A percentile compares a stretch with the other conserved stretches of the same genome.
Evolutionary conservation across 306 rosid genomes (phyloP).

Genomic region (Castanospermum australe): DNA sequence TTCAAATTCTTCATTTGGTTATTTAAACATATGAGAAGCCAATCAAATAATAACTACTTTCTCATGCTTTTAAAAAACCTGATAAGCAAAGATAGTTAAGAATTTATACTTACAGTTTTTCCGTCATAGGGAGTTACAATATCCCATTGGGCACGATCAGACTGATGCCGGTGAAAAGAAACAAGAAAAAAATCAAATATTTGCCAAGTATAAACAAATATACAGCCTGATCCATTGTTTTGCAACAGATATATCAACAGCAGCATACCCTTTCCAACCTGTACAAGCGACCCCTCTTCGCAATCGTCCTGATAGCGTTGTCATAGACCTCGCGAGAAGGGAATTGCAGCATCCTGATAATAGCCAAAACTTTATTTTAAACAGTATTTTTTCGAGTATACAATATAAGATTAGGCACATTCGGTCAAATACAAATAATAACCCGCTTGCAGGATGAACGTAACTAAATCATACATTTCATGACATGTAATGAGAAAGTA

Average conservation of each 20-base stretch:
- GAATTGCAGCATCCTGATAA: conserved; percentile 79
- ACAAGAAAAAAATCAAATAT: conserved; percentile 23
- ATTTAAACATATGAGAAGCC: conserved; percentile 10
- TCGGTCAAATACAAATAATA: not conserved
- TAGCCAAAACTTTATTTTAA: conserved; percentile 22
- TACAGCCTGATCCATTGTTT: not conserved
- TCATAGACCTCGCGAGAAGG: conserved; percentile 33
- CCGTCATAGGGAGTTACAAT: conserved; percentile 55
- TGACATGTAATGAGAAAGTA: not conserved
- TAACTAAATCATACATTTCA: not conserved
- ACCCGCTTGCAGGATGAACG: not conserved
- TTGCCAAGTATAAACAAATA: not conserved
- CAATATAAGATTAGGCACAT: not conserved
- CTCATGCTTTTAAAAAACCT: not conserved
- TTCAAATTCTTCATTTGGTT: not conserved
- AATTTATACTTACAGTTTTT: conserved; percentile 65
- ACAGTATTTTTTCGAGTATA: not conserved
- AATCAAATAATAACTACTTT: conserved; percentile 4
- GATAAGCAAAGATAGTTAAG: not conserved
- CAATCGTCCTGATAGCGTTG: conserved; percentile 36
- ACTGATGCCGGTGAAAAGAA: conserved; percentile 38
- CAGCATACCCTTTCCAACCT: conserved; percentile 72
- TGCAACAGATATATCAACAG: not conserved
- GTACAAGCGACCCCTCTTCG: conserved; percentile 47
- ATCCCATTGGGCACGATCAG: conserved; percentile 64